Conservation (phyloP, 495 filamentous ascomycete species). For the Beverwykella pulmonaria region DNA sequence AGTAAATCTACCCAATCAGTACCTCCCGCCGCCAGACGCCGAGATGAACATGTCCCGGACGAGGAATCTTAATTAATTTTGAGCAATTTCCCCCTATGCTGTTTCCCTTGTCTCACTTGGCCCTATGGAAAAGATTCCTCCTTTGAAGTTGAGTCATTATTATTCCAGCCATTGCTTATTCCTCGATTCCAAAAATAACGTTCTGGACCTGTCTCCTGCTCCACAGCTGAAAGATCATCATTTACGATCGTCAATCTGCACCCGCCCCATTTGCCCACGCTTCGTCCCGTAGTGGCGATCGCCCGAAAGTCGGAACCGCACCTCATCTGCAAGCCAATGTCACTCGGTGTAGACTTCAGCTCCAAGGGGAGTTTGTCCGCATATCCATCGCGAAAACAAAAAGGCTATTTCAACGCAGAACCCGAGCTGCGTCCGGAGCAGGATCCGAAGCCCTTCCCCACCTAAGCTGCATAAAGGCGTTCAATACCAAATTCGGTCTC, state of each 20-base stretch:
- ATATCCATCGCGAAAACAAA: background rate
- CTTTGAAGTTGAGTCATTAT: background rate
- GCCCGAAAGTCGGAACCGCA: no score
- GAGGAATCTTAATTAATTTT: no score
- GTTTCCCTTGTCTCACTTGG: background rate
- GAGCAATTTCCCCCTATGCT: no score
- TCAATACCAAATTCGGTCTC: background rate
- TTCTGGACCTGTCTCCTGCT: background rate
- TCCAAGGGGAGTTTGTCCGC: background rate
- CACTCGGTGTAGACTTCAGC: background rate
- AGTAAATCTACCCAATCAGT: background rate
- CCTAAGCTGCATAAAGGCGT: background rate
- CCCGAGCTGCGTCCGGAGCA: background rate
- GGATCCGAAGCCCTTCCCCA: background rate
- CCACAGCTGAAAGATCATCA: background rate
- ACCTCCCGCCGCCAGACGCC: background rate
- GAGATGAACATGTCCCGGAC: no score
- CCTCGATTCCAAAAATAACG: background rate
- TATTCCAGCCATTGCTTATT: background rate
- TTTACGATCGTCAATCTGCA: background rate
- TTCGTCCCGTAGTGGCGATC: background rate
- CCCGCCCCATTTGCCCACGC: background rate
- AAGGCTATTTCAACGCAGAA: background rate
- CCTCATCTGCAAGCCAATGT: background rate
- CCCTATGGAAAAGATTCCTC: background rate